Percentiles rank a stretch among this genome's conserved stretches.
Evolutionary conservation across 345 rosid species (phyloP).

Genomic region (Theobroma cacao): DNA sequence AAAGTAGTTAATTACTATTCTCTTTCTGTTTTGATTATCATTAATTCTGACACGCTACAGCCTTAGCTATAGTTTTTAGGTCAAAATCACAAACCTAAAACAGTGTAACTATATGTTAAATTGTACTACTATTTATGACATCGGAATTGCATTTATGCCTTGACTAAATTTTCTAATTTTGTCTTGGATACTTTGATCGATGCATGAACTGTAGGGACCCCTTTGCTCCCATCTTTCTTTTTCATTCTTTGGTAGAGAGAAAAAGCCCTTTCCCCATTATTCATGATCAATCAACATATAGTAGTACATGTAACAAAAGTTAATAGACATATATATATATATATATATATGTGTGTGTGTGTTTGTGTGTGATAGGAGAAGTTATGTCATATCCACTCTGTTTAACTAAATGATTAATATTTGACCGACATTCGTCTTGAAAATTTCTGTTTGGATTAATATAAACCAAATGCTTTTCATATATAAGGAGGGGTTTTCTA

Average conservation of each 20-base stretch:
- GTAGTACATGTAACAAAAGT: background rate
- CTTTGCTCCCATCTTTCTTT: background rate
- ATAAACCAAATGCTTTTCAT: no score
- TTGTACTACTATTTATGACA: background rate
- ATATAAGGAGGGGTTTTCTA: background rate
- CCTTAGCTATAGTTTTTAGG: background rate
- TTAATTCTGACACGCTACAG: background rate
- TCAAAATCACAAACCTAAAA: background rate
- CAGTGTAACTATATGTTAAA: background rate
- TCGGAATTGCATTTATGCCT: background rate
- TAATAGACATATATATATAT: slow-evolving; percentile 9
- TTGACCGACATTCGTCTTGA: no score
- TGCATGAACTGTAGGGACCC: background rate
- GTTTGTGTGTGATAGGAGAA: no score
- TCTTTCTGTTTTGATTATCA: background rate
- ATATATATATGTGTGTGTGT: background rate
- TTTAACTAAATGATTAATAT: background rate
- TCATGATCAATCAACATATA: background rate
- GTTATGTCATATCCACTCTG: no score
- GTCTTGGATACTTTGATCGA: background rate
- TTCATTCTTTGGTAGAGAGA: background rate
- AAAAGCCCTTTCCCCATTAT: background rate
- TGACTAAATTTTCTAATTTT: background rate
- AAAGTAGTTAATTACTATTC: background rate
- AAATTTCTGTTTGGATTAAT: no score